Evolutionary conservation across 257 asterid genomes (phyloP), one percentile per base, ranked within the genome.

Genomic region (Solanum lignicaule): DNA sequence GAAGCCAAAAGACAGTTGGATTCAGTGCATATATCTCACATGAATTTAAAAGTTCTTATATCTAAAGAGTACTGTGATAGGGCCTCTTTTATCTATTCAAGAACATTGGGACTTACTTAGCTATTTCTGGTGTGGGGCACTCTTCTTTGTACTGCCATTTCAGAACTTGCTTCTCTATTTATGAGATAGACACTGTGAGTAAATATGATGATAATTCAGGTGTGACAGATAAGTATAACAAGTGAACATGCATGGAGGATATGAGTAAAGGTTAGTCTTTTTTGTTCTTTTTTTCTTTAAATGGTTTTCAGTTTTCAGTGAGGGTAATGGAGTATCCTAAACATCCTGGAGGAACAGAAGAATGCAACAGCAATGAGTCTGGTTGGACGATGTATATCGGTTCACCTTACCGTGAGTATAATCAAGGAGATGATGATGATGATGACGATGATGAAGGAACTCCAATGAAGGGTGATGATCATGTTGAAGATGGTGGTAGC

Each of bases 341-440:
- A 69, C 58, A 87, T 69, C 83, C 85, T 82, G 90, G 93, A 89
- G 96, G 75, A 55, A 83, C 68, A 79, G 98, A 94, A 90, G 96
- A 93, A 90, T 95, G 98, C 52, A 94, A 95, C 95, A 96, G 98
- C 94, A 94, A 88, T 73, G 99, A 95, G 83, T 96, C 99, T 2
- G 98, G 99, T 8, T 96, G 99, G 99, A 96, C 99, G 2, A 91
- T 88, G 91, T 96, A 96, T 43, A 90, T 96, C 12, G 98, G 97
- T 69, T 91, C 94, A 1, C 92, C 98, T 4, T 92, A 72, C 78
- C 83, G 69, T 29, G 95, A 89, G 31, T 84, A 86, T 27, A 87
- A 89, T 72, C 75, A 86, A 1, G 65, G 18, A 7, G 90, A 90
- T 4, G 87, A 86, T 1, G 92, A 89, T 5, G 90, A 88, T 4